These are phyloP conservation scores for Lanmaoa rubissima DNA, from an alignment of 768 basidiomycete genomes.

Conservation along the genomic window DNA sequence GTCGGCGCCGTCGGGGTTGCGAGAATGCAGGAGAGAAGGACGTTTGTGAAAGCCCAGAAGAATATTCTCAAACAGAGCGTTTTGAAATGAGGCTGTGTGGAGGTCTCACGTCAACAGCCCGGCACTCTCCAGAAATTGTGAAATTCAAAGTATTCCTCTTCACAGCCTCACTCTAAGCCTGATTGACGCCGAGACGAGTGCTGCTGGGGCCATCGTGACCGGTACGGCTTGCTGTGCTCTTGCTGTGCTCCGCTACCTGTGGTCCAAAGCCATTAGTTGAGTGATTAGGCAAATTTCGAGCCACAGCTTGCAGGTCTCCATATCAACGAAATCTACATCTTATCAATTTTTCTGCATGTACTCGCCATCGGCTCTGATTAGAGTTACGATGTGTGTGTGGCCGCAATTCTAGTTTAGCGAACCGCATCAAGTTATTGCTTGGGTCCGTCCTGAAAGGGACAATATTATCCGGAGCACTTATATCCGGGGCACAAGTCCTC, in stretches of 20 bases:
- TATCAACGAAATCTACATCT: constrained; percentile 15
- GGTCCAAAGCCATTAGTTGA: no score
- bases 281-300: neutral
- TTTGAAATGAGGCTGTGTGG: neutral
- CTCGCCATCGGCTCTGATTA: neutral
- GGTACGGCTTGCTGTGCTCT: constrained; percentile 7
- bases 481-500: neutral
- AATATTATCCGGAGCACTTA: neutral
- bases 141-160: neutral
- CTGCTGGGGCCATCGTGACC: neutral
- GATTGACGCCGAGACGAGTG: neutral
- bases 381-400: neutral
- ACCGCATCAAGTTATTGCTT: neutral
- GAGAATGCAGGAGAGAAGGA: neutral
- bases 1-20: constrained; percentile 22
- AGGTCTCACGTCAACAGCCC: neutral
- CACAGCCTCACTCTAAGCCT: neutral
- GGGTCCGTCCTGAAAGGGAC: neutral
- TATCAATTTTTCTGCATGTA: constrained; percentile 15
- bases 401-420: neutral
- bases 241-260: constrained; percentile 6
- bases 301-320: constrained; percentile 11
- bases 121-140: neutral
- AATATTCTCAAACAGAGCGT: no score
- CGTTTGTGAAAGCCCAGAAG: no score